These are phyloP conservation scores for Xylaria sp. DNA, from an alignment of 2,329 filamentous ascomycete species.

Conservation along the genomic window DNA sequence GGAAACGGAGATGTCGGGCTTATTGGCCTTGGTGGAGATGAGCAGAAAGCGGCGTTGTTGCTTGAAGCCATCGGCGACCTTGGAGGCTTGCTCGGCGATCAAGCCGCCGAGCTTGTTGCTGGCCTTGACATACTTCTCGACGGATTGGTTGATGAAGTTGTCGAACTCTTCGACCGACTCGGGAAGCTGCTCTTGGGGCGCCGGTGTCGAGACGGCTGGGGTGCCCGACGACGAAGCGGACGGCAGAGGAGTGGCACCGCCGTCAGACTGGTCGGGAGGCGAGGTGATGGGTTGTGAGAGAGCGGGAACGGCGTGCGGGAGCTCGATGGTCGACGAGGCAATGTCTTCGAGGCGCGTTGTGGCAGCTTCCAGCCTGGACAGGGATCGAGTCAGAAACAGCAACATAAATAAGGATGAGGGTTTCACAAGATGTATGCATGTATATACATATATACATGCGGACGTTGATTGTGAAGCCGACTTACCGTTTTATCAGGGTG, in stretches of 20 bases:
- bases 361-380: conserved; percentile 88
- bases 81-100: conserved; percentile 77
- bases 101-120: conserved; percentile 82
- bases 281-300: conserved; percentile 55
- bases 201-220: conserved; percentile 51
- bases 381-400: conserved; percentile 57
- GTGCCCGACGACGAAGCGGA: conserved; percentile 52
- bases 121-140: conserved; percentile 80
- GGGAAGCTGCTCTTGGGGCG: conserved; percentile 69
- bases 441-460: too few relatives aligned
- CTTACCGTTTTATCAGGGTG: conserved; percentile 97
- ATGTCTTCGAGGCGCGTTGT: conserved; percentile 97
- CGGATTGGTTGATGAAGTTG: conserved; percentile 75
- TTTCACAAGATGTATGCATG: not conserved
- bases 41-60: conserved; percentile 90
- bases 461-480: conserved; percentile 34
- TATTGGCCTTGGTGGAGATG: conserved; percentile 90
- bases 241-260: conserved; percentile 49
- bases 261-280: conserved; percentile 50
- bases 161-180: conserved; percentile 91
- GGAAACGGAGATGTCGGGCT: conserved; percentile 75
- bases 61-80: conserved; percentile 74
- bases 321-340: conserved; percentile 77
- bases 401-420: not conserved
- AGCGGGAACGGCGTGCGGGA: conserved; percentile 62